These are phyloP conservation scores for Hymenoscyphus scutula DNA, from an alignment of 2,329 filamentous ascomycete species.

Conservation along the genomic window DNA sequence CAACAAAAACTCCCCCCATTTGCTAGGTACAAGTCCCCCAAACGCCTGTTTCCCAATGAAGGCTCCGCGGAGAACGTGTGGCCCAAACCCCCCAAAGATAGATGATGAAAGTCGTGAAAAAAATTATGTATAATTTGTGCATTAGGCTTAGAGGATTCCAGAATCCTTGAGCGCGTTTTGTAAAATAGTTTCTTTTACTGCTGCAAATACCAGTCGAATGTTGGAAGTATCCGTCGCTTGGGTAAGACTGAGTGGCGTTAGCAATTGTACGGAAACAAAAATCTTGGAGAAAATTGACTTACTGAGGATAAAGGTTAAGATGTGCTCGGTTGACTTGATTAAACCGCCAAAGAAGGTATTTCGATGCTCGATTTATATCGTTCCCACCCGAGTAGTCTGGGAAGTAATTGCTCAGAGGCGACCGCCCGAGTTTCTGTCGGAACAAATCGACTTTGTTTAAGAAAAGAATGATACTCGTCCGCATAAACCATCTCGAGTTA, in stretches of 20 bases:
- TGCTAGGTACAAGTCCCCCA: constrained; percentile 17
- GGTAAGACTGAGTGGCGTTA: constrained; percentile 66
- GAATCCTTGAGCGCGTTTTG: constrained; percentile 98
- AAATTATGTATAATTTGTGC: constrained; percentile 25
- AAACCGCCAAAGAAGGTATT: constrained; percentile 97
- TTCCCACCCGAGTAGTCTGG: constrained; percentile 97
- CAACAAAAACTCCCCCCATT: constrained; percentile 16
- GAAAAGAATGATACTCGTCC: constrained; percentile 97
- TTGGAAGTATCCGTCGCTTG: constrained; percentile 99
- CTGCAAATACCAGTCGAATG: constrained; percentile 94
- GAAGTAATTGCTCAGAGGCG: constrained; percentile 91
- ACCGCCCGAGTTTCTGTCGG: constrained; percentile 87
- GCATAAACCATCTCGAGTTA: constrained; percentile 98
- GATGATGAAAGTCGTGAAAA: constrained; percentile 21
- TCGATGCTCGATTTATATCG: constrained; percentile 96
- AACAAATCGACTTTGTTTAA: constrained; percentile 99
- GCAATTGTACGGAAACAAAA: constrained; percentile 10
- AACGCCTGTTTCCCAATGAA: constrained; percentile 31
- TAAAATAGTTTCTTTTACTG: constrained; percentile 97
- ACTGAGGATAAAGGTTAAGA: constrained; percentile 97
- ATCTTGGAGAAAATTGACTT: constrained; percentile 44
- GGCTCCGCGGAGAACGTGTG: constrained; percentile 16
- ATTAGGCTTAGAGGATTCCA: constrained; percentile 71
- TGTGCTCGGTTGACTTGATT: constrained; percentile 98
- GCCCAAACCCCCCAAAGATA: constrained; percentile 22